Evolutionary conservation across 164 flowering plant species (phyloP).

Genomic region (Hamamelis virginiana): DNA sequence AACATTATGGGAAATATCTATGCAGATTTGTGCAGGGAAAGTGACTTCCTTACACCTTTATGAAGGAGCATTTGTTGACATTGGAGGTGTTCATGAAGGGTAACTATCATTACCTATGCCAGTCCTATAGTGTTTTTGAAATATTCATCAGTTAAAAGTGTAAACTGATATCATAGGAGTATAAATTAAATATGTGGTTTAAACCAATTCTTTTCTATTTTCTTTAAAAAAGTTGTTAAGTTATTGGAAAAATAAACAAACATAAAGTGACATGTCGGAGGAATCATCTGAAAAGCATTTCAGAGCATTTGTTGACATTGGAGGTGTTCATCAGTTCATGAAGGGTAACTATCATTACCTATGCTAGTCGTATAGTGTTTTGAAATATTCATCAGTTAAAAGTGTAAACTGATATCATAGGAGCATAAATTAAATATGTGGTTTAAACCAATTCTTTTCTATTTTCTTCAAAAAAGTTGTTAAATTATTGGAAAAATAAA

Average conservation of each 20-base stretch:
- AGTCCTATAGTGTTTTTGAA: background rate
- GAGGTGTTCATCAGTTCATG: slow-evolving; percentile 95
- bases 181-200: background rate
- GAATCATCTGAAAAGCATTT: too few relatives aligned
- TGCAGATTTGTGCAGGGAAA: slow-evolving; percentile 86
- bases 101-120: slow-evolving; percentile 22
- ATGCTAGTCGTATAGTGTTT: background rate
- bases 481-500: background rate
- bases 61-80: slow-evolving; percentile 98
- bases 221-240: background rate
- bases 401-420: background rate
- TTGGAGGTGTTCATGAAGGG: slow-evolving; percentile 99
- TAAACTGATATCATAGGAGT: background rate
- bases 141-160: background rate
- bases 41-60: slow-evolving; percentile 83
- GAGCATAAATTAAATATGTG: background rate
- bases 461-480: slow-evolving; percentile 3
- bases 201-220: background rate
- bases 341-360: slow-evolving; percentile 56
- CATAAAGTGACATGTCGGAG: too few relatives aligned
- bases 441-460: background rate
- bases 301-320: slow-evolving; percentile 98
- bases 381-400: background rate
- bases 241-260: background rate
- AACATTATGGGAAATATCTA: slow-evolving; percentile 3